phyloP scores from a whole-genome alignment of 495 filamentous ascomycete genomes.

The Copromyces sp. region DNA sequence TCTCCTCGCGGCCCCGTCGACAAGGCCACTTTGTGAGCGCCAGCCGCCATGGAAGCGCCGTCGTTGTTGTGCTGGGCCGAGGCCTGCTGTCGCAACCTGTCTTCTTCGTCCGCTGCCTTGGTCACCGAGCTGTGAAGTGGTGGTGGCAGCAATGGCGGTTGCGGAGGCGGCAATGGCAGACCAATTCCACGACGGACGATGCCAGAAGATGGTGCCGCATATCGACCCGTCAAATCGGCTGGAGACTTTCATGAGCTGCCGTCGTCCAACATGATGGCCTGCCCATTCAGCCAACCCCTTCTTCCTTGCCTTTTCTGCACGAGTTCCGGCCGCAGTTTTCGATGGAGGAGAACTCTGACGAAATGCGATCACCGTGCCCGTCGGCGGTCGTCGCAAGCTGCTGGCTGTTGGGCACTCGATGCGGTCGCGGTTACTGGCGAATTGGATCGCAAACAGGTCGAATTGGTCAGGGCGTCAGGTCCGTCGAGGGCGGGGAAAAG shows the following conservation, averaged over 20 bases:
- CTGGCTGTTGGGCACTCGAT: neutral
- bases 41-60: neutral
- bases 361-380: neutral
- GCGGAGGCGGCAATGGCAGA: slow-evolving; percentile 7
- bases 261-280: slow-evolving; percentile 36
- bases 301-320: slow-evolving; percentile 16
- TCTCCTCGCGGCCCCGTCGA: neutral
- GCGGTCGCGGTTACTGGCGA: neutral
- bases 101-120: neutral
- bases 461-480: neutral
- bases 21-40: neutral
- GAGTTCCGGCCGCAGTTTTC: neutral
- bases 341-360: neutral
- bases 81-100: neutral
- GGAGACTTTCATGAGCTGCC: slow-evolving; percentile 42
- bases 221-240: slow-evolving; percentile 42
- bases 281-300: slow-evolving; percentile 25
- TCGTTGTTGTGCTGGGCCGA: neutral
- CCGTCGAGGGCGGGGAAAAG: neutral
- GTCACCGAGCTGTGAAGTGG: neutral
- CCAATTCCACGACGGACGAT: slow-evolving; percentile 27
- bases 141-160: neutral
- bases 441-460: neutral
- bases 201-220: slow-evolving; percentile 37
- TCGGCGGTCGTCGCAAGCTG: neutral